Evolutionary conservation across 768 basidiomycete genomes (phyloP), one percentile per base, ranked within the genome.

Genomic region (Mycena belliarum): DNA sequence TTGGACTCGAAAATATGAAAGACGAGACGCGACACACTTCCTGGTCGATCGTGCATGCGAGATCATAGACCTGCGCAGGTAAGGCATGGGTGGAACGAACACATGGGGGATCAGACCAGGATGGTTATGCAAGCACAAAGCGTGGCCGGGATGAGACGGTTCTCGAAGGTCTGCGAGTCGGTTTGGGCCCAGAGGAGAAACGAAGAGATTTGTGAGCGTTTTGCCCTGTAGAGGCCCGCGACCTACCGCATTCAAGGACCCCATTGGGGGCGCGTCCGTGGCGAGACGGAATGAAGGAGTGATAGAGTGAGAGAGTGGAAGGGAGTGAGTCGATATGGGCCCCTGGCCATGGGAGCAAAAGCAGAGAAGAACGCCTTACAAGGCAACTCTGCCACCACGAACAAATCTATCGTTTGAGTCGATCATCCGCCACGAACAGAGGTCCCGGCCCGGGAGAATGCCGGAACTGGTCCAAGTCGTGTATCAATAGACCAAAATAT

Each of bases 31-130:
- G 35, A n/a, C n/a, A n/a, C 23, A 69, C 70, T 63, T 71, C 70
- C 38, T 65, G 59, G 44, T 69, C 65, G 12, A 71, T 51, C 9
- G 70, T 71, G 51, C 66, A 69, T 7, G 67, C n/a, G 12, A 55
- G 60, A 50, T 71, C 70, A 48, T 69, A 71, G 24, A 60, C 60
- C 70, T 71, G 20, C 10, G 45, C 26, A 40, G n/a, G 12, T 52
- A 23, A 52, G 53, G 24, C 48, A 28, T 11, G n/a, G 10, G 21
- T 12, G 10, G 40, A 38, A 32, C 23, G 18, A 24, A 14, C 24
- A 4, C n/a, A n/a, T 6, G 12, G 15, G 42, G 20, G 18, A 6
- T 25, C 62, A 6, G 14, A 63, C 62, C 48, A 63, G 38, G 26
- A 63, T 54, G 14, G 58, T 57, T 37, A 50, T 51, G 33, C 62